Evolutionary conservation across 2,329 filamentous ascomycete species (phyloP).

Genomic region (Paecilomyces variotii): DNA sequence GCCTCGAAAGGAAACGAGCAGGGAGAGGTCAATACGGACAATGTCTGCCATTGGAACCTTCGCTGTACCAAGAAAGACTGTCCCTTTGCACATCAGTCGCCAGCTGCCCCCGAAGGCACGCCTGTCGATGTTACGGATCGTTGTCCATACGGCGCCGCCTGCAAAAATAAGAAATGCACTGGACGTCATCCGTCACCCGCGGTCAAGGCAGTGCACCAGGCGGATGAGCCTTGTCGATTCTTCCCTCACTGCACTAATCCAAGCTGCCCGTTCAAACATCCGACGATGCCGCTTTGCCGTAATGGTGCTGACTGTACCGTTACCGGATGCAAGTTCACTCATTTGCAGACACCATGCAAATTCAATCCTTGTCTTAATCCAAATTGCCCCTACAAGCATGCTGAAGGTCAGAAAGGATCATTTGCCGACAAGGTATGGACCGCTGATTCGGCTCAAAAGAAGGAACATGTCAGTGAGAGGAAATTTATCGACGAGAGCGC

Average conservation of each 20-base stretch:
- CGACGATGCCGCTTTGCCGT: conserved; percentile 74
- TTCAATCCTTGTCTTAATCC: conserved; percentile 88
- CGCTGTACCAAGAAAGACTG: conserved; percentile 83
- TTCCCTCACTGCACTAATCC: conserved; percentile 87
- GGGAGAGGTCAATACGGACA: conserved; percentile 52
- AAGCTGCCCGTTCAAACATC: conserved; percentile 82
- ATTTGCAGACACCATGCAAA: conserved; percentile 75
- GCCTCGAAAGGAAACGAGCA: conserved; percentile 33
- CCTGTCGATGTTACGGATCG: conserved; percentile 70
- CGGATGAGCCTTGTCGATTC: conserved; percentile 82
- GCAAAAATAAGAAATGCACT: conserved; percentile 92
- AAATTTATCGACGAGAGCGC: conserved; percentile 64
- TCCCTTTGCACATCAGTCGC: conserved; percentile 89
- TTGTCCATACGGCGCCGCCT: conserved; percentile 80
- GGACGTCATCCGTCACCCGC: conserved; percentile 89
- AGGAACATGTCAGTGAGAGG: conserved; percentile 70
- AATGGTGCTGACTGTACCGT: conserved; percentile 84
- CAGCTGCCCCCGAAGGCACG: conserved; percentile 70
- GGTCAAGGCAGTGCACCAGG: conserved; percentile 66
- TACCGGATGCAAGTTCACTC: conserved; percentile 80
- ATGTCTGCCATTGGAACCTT: conserved; percentile 82
- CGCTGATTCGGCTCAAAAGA: conserved; percentile 41
- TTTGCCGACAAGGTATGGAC: conserved; percentile 92
- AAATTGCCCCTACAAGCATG: conserved; percentile 82
- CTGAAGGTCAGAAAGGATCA: conserved; percentile 76